phyloP scores from a whole-genome alignment of 139 green algal species.

The Coccomyxa sp. region DNA sequence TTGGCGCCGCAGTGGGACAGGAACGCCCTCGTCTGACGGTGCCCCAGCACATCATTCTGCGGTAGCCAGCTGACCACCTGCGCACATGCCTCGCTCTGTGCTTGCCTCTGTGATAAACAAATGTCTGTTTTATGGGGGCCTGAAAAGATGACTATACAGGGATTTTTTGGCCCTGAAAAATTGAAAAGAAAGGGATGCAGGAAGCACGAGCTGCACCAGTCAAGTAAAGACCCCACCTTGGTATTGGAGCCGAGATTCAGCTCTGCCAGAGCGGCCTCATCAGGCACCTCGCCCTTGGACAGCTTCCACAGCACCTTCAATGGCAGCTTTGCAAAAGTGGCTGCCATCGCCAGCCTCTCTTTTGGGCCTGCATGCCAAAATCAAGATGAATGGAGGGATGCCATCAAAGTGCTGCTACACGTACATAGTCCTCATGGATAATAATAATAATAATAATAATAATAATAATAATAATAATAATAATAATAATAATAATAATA shows the following conservation, averaged over 20 bases:
- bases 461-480: too few relatives aligned
- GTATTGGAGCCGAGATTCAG: slow-evolving; percentile 1
- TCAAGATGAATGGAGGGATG: too few relatives aligned
- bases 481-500: too few relatives aligned
- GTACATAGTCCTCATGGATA: background rate
- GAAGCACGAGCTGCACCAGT: too few relatives aligned
- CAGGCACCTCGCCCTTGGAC: background rate
- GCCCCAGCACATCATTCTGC: slow-evolving; percentile 38
- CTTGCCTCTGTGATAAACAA: too few relatives aligned
- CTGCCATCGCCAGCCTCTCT: background rate
- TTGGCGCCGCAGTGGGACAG: slow-evolving; percentile 39
- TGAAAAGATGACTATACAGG: too few relatives aligned
- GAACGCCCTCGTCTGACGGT: slow-evolving; percentile 23
- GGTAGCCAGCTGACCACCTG: slow-evolving; percentile 20
- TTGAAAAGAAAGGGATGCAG: too few relatives aligned
- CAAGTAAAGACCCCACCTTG: background rate
- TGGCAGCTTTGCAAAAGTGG: slow-evolving; percentile 11
- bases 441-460: too few relatives aligned
- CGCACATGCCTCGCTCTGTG: too few relatives aligned
- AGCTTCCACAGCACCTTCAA: slow-evolving; percentile 17
- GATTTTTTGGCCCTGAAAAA: too few relatives aligned
- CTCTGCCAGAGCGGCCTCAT: background rate
- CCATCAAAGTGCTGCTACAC: too few relatives aligned
- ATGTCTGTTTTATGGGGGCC: too few relatives aligned
- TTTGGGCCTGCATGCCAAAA: background rate